Conservation (phyloP, 139 green algal species). For the Tetradesmus obliquus region DNA sequence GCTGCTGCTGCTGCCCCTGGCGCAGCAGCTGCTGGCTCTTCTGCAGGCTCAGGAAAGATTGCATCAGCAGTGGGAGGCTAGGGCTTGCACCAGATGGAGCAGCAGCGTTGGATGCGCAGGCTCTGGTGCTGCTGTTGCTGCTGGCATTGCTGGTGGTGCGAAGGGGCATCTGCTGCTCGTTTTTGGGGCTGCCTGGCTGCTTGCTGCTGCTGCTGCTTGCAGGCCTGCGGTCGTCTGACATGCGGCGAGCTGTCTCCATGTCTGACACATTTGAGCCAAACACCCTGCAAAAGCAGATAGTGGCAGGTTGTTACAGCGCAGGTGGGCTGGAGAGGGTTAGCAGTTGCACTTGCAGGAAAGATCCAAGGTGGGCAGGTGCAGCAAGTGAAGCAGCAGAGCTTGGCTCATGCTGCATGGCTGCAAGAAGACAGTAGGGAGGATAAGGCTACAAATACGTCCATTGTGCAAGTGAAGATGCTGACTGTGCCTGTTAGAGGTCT, state of each 20-base stretch:
- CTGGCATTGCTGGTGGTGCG: background rate
- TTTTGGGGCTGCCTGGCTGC: background rate
- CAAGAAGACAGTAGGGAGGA: background rate
- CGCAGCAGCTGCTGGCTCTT: background rate
- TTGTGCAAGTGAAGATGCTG: background rate
- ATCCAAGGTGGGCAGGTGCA: background rate
- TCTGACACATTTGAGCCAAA: conserved; percentile 2
- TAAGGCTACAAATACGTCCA: background rate
- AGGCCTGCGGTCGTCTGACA: background rate
- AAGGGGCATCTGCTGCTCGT: background rate
- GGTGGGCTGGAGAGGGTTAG: no score
- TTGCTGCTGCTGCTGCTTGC: background rate
- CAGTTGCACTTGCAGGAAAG: background rate
- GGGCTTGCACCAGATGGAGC: background rate
- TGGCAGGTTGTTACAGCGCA: no score
- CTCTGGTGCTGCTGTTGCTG: background rate
- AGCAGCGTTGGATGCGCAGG: background rate
- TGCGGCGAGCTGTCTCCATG: conserved; percentile 39
- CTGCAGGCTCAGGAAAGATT: background rate
- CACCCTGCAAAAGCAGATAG: conserved; percentile 18
- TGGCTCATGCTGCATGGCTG: background rate
- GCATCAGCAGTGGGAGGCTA: background rate
- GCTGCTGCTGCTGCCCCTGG: background rate
- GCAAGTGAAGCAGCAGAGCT: background rate
- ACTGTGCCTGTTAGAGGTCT: background rate